Base-by-base conservation (phyloP, 139 green algal genomes). In the Micractinium conductrix region DNA sequence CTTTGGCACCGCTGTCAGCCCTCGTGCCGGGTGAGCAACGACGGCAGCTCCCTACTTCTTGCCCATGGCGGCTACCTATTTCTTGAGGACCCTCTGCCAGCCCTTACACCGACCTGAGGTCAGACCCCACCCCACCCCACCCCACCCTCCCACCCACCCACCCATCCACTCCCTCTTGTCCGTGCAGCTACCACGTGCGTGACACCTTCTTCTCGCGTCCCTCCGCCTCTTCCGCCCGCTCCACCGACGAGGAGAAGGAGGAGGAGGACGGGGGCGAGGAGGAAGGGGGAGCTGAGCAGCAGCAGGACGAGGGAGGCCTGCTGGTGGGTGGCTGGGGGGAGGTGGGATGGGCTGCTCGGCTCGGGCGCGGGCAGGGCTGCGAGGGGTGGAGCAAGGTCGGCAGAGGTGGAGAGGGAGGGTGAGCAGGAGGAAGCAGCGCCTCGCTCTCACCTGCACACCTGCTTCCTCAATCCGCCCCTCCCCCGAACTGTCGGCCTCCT, bases 151-250 rank as follows among this genome's bases (percentile, higher is more conserved):
- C n/a, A n/a, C n/a, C n/a, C n/a, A n/a, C n/a, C n/a, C n/a, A n/a
- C n/a, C n/a, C n/a, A n/a, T n/a, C n/a, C n/a, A n/a, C n/a, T n/a
- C n/a, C n/a, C n/a, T n/a, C n/a, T n/a, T n/a, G n/a, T n/a, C n/a
- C n/a, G n/a, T n/a, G n/a, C n/a, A n/a, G n/a, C n/a, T 82, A 82
- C 76, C 76, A 82, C 76, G 16, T 33, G 7, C 76, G 76, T 24
- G 76, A 82, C 76, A 26, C 26, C 10, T 17, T 35, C 71, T 78
- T 78, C 43, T 62, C 53, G 44, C 35, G 40, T 62, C 22, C 72
- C 16, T 37, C 6, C 44, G 43, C 70, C 35, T 33, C 35, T 1
- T 33, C n/a, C 65, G 65, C 42, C 65, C 37, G 65, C 8, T 72
- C 65, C 12, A 26, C 65, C 0, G 65, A 72, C 33, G 71, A 63